Percentiles rank a stretch among this genome's conserved stretches.
Evolutionary conservation across 768 basidiomycete genomes (phyloP).

Genomic region (Suillus ampliporus): DNA sequence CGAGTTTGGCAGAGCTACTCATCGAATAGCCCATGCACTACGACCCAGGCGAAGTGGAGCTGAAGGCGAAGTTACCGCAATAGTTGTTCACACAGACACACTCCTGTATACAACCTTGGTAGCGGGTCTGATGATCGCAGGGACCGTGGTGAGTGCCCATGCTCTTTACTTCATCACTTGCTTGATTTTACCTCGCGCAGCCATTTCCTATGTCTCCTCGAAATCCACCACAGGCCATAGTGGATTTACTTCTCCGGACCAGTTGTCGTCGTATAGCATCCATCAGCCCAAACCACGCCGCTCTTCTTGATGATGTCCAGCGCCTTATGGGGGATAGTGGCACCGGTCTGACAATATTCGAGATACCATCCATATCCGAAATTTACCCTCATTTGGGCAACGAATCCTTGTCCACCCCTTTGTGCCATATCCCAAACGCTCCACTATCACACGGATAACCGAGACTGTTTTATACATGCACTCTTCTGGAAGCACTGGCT

Average conservation of each 20-base stretch:
- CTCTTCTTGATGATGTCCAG: conserved; percentile 20
- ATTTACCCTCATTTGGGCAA: conserved; percentile 48
- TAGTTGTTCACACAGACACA: conserved; percentile 17
- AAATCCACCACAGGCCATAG: conserved; percentile 13
- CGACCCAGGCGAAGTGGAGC: conserved; percentile 1
- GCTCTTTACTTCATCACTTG: not conserved
- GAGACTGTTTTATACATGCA: conserved; percentile 12
- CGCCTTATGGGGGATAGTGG: conserved; percentile 4
- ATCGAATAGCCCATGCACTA: conserved; percentile 22
- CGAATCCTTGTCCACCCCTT: conserved; percentile 34
- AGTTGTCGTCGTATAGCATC: conserved; percentile 27
- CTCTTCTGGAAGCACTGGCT: conserved; percentile 44
- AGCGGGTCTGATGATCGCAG: conserved; percentile 9
- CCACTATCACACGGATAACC: not conserved
- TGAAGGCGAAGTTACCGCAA: conserved; percentile 10
- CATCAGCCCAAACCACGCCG: conserved; percentile 24
- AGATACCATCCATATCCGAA: conserved; percentile 27
- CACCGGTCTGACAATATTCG: conserved; percentile 16
- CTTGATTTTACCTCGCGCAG: not conserved
- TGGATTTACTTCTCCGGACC: conserved; percentile 22
- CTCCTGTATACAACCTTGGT: conserved; percentile 16
- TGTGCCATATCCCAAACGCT: conserved; percentile 21
- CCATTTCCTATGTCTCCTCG: conserved; percentile 6
- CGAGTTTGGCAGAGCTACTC: conserved; percentile 36
- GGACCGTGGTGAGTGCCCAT: conserved; percentile 5